phyloP scores from a whole-genome alignment of 2,329 filamentous ascomycete species.

The Colletotrichum lupini region DNA sequence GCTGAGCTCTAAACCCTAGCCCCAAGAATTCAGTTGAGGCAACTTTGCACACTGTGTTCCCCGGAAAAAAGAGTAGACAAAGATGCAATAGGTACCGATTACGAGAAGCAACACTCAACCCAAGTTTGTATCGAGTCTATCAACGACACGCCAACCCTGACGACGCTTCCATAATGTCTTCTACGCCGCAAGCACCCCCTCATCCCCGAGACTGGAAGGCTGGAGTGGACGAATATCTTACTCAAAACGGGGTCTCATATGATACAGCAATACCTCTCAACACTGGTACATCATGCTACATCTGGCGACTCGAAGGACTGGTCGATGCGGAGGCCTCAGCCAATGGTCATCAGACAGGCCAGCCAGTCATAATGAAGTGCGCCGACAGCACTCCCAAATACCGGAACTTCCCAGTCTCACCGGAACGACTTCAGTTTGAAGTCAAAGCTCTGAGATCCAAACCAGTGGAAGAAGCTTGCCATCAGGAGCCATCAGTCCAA shows the following conservation, averaged over 20 bases:
- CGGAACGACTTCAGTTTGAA: not conserved
- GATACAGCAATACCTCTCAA: not conserved
- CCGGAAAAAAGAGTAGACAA: no score
- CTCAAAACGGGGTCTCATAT: not conserved
- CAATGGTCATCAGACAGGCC: not conserved
- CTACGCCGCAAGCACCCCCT: not conserved
- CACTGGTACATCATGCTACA: not conserved
- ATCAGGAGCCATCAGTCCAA: not conserved
- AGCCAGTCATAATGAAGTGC: constrained; percentile 4
- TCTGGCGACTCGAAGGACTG: not conserved
- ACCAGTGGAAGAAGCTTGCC: not conserved
- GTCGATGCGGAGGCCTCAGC: not conserved
- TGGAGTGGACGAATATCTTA: not conserved
- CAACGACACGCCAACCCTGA: no score
- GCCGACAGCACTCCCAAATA: constrained; percentile 5
- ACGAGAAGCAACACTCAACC: no score
- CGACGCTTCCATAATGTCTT: no score
- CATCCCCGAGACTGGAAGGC: not conserved
- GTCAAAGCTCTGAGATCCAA: not conserved
- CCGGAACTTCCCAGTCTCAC: not conserved
- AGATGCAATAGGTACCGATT: no score
- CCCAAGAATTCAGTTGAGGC: no score
- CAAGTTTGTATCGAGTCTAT: no score
- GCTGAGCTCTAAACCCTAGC: no score
- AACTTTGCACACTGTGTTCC: no score